phyloP scores from a whole-genome alignment of 2,329 filamentous ascomycete species.

The Penicillium sp. region DNA sequence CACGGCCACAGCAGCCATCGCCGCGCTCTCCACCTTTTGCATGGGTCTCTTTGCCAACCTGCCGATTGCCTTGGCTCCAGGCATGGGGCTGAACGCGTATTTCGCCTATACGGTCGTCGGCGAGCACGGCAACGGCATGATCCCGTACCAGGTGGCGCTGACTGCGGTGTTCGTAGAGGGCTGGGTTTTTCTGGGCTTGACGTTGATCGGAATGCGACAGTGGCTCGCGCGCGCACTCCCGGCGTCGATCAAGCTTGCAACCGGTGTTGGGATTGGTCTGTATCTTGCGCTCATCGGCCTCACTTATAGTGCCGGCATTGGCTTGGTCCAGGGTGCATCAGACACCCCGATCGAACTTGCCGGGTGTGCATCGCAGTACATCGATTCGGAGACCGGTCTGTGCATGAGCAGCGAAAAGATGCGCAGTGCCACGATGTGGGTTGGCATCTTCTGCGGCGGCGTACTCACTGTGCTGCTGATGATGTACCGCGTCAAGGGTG shows the following conservation, averaged over 20 bases:
- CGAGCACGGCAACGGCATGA: conserved; percentile 66
- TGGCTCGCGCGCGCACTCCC: conserved; percentile 85
- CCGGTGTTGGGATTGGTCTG: conserved; percentile 79
- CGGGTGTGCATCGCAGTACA: conserved; percentile 62
- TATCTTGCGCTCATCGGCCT: conserved; percentile 66
- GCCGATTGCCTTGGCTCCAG: conserved; percentile 69
- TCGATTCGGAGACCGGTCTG: conserved; percentile 44
- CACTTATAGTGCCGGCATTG: conserved; percentile 79
- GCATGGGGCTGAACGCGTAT: conserved; percentile 83
- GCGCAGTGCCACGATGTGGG: conserved; percentile 79
- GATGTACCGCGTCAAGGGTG: conserved; percentile 83
- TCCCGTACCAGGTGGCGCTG: conserved; percentile 72
- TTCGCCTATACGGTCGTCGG: conserved; percentile 82
- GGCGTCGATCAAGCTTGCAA: conserved; percentile 80
- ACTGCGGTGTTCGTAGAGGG: conserved; percentile 89
- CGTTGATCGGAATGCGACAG: conserved; percentile 68
- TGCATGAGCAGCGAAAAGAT: conserved; percentile 69
- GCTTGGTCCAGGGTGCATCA: conserved; percentile 66
- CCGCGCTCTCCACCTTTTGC: conserved; percentile 73
- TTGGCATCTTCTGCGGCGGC: conserved; percentile 73
- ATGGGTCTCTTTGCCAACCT: conserved; percentile 83
- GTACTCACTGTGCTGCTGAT: conserved; percentile 70
- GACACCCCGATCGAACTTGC: conserved; percentile 71
- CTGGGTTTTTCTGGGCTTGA: conserved; percentile 77
- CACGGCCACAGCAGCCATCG: conserved; percentile 79